phyloP scores from a whole-genome alignment of 768 basidiomycete species.

The Leccinellum luteum region DNA sequence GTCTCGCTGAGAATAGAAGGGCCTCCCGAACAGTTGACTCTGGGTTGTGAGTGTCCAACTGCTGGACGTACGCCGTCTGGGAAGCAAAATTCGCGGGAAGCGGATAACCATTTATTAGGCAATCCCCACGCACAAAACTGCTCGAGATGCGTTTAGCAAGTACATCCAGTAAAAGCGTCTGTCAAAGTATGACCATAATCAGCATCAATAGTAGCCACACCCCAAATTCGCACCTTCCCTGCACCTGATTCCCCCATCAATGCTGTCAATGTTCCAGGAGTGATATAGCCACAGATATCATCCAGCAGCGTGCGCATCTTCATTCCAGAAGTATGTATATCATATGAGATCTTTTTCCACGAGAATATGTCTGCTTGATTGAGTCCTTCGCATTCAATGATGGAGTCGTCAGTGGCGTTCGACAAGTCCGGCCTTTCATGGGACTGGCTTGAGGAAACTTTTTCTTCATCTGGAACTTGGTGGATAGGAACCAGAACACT shows the following conservation, averaged over 20 bases:
- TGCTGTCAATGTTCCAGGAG: conserved; percentile 50
- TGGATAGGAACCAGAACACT: not conserved
- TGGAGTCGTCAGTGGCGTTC: not conserved
- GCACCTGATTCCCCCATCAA: conserved; percentile 46
- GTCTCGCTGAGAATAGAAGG: conserved; percentile 71
- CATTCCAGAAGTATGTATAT: conserved; percentile 42
- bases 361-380: conserved; percentile 61
- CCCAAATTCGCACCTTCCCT: conserved; percentile 21
- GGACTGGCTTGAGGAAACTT: not conserved
- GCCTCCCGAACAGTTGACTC: conserved; percentile 80
- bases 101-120: conserved; percentile 52
- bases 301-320: conserved; percentile 43
- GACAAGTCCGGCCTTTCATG: not conserved
- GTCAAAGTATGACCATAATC: not conserved
- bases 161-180: conserved; percentile 61
- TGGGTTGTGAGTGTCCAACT: conserved; percentile 77
- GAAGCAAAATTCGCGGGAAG: conserved; percentile 59
- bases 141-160: conserved; percentile 47
- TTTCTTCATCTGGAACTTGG: conserved; percentile 21
- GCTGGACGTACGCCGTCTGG: conserved; percentile 58
- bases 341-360: conserved; percentile 71
- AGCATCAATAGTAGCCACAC: not conserved
- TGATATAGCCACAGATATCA: conserved; percentile 47
- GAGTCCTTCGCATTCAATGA: conserved; percentile 14
- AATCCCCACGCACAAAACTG: conserved; percentile 50